Conservation (phyloP, 192 early-diverging fungal species). For the Borealophlyctis nickersoniae region DNA sequence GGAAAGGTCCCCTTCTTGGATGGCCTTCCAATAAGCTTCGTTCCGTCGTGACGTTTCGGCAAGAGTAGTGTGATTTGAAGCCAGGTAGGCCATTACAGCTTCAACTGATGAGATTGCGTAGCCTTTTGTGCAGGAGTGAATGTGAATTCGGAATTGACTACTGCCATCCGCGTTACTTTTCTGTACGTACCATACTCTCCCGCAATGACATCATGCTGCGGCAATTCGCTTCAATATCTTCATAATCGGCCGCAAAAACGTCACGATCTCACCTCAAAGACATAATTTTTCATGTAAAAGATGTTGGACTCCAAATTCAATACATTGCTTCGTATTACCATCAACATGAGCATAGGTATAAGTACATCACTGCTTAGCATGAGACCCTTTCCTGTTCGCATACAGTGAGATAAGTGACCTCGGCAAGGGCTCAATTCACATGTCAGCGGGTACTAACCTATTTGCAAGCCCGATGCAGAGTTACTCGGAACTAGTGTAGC, state of each 20-base stretch:
- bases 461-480: background rate
- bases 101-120: conserved; percentile 33
- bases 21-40: conserved; percentile 4
- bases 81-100: conserved; percentile 25
- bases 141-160: too few species aligned
- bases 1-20: conserved; percentile 4
- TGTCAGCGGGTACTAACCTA: background rate
- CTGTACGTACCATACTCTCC: conserved; percentile 32
- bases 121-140: conserved; percentile 6
- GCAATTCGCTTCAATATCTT: too few species aligned
- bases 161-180: too few species aligned
- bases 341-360: conserved; percentile 33
- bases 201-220: conserved; percentile 22
- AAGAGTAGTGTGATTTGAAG: background rate
- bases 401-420: background rate
- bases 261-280: conserved; percentile 24
- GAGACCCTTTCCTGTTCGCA: background rate
- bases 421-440: background rate
- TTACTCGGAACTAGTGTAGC: background rate
- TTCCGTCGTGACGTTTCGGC: conserved; percentile 11
- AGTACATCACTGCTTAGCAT: conserved; percentile 28
- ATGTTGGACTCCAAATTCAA: conserved; percentile 33
- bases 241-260: too few species aligned
- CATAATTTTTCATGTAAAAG: conserved; percentile 37
- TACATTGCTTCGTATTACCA: conserved; percentile 33